Base-by-base conservation (phyloP, 2,329 filamentous ascomycete genomes). In the Monilinia aucupariae region DNA sequence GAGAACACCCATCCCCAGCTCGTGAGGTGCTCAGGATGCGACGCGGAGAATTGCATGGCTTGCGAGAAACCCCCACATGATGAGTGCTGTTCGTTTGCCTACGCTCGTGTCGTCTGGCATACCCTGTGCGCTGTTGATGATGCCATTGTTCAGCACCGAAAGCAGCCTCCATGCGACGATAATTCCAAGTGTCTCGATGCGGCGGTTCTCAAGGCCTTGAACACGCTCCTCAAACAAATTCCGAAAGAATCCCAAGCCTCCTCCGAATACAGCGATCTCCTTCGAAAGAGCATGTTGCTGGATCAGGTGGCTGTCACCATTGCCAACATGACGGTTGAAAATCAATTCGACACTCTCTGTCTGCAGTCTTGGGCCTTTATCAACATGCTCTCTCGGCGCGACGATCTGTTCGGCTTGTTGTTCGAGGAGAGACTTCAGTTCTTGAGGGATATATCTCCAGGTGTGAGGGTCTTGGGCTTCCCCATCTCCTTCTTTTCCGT, bases 1-100 rank as follows among this genome's bases (percentile, higher is more conserved):
- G 53, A 56, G n/a, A 22, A 45, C 7, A 56, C 53, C 0, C 53
- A 56, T 15, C 53, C 53, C 2, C 53, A 56, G 39, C 45, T 56
- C n/a, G 39, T 56, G 4, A 30, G 39, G 22, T 56, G 53, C 8
- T 20, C 53, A 45, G 27, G 30, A 45, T 56, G 53, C 4, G 7
- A 17, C 13, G 20, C 12, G 3, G 53, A 56, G 2, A 56, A 56
- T 1, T 56, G 53, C 6, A 45, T 56, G 53, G 53, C 25, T 1
- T 56, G 53, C 2, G 53, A 45, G 7, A 45, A 56, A 3, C 32
- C 27, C 12, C 53, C 39, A 0, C 53, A 45, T 45, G 53, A 34
- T 0, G 2, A 56, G 4, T 17, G 12, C 7, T 56, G 53, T 30
- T 34, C 27, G 9, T 56, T 32, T n/a, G 53, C 20, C 1, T 4